A percentile compares a stretch with the other conserved stretches of the same genome.
These are phyloP conservation scores for Berkeleyomyces rouxiae DNA, from an alignment of 2,329 filamentous ascomycete genomes.

Conservation along the genomic window DNA sequence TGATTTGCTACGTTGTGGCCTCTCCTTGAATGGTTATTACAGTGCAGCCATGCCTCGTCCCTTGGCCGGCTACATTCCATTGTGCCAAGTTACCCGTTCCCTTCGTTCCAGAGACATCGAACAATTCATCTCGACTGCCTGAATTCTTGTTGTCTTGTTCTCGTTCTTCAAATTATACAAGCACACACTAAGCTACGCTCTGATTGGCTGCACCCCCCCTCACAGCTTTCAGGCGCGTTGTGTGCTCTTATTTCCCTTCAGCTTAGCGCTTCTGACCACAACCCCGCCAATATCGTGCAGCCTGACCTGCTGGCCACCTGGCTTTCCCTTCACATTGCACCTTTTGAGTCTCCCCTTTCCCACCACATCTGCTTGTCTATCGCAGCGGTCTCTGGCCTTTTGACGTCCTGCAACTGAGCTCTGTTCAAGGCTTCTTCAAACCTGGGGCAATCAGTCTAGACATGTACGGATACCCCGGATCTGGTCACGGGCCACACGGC, in stretches of 20 bases:
- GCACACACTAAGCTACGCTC: not conserved
- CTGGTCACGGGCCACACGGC: conserved; percentile 13
- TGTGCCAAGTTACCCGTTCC: not conserved
- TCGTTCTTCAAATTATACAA: not conserved
- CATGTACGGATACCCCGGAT: conserved; percentile 15
- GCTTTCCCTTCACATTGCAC: not conserved
- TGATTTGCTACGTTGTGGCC: not conserved
- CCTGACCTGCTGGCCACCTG: not conserved
- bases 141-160: not conserved
- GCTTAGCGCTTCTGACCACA: not conserved
- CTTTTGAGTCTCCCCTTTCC: not conserved
- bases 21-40: not conserved
- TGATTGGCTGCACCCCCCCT: not conserved
- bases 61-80: not conserved
- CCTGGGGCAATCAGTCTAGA: not conserved
- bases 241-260: not conserved
- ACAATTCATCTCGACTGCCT: not conserved
- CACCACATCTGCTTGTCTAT: not conserved
- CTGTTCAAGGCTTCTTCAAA: not conserved
- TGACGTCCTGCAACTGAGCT: not conserved
- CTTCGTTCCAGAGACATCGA: not conserved
- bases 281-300: not conserved
- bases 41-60: not conserved
- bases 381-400: not conserved
- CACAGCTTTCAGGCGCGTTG: not conserved